Base-by-base conservation (phyloP, 768 basidiomycete species). In the Ephemerocybe angulata region DNA sequence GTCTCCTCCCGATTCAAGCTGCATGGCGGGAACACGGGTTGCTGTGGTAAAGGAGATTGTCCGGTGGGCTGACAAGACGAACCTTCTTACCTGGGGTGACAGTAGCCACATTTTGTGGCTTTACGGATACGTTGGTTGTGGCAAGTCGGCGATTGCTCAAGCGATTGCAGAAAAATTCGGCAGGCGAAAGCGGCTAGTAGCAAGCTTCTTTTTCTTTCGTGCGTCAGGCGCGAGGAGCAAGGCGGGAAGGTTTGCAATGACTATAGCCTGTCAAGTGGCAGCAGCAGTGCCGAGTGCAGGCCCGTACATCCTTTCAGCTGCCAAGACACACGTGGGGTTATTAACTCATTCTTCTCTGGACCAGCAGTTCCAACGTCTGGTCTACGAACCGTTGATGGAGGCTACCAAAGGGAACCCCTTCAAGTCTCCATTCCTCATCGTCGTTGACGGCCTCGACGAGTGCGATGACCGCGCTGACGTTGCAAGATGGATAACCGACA, bases 391-490 rank as follows among this genome's bases (percentile, higher is more conserved):
- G 19, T 28, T 24, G 7, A 19, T 5, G 17, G 21, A 41, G 5
- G 17, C 21, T 6, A 6, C 21, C 38, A 6, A 17, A 19, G 15
- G 33, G 33, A n/a, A 41, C 38, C 21, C 38, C 17, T 35, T 47
- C 13, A 28, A 11, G 15, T 13, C 15, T 12, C 38, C 15, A 8
- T 25, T 4, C 17, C 19, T 3, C 13, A 37, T 50, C 13, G 41
- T 50, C 27, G 29, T 55, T 37, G 54, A 55, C n/a, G 54, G 54
- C 0, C 54, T 55, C 6, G 54, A 55, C 12, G 54, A 55, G 12
- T 41, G 47, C 19, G 41, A 49, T n/a, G 54, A 49, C n/a, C 29
- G 7, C 7, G 19, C 24, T 10, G 46, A 13, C 4, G 46, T 47
- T 11, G 46, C 25, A 6, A 3, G 30, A 29, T 21, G 27, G 13